phyloP scores from a whole-genome alignment of 2,329 filamentous ascomycete genomes.

The Aspergillus candidus region DNA sequence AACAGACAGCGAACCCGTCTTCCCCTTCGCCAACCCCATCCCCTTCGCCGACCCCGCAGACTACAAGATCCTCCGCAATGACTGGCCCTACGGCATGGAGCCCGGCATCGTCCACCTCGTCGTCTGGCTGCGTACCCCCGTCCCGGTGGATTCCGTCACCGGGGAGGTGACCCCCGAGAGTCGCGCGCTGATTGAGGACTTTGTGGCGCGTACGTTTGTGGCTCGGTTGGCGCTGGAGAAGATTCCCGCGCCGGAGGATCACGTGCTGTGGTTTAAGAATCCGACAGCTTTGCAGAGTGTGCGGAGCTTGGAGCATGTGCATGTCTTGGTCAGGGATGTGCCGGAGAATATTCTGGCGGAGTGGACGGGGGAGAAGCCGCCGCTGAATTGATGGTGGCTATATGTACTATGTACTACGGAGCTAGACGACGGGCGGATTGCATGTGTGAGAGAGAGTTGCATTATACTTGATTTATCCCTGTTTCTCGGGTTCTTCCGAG shows the following conservation, averaged over 20 bases:
- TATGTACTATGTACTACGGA: too few species aligned
- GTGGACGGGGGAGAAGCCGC: constrained; percentile 36
- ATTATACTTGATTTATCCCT: too few species aligned
- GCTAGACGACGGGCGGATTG: too few species aligned
- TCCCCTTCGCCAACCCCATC: constrained; percentile 40
- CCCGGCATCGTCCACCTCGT: constrained; percentile 51
- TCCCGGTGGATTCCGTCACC: constrained; percentile 40
- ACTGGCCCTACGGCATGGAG: constrained; percentile 58
- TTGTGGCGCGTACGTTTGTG: constrained; percentile 48
- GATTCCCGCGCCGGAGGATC: constrained; percentile 32
- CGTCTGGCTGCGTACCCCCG: constrained; percentile 52
- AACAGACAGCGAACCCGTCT: constrained; percentile 28
- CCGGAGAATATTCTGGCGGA: constrained; percentile 39
- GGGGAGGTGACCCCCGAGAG: constrained; percentile 49
- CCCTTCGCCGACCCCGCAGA: constrained; percentile 52
- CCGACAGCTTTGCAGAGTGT: constrained; percentile 57
- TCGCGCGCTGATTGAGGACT: constrained; percentile 43
- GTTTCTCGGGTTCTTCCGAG: too few species aligned
- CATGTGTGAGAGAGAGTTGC: too few species aligned
- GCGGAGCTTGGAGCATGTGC: constrained; percentile 52
- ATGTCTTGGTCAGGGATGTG: constrained; percentile 48
- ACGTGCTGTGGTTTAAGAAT: constrained; percentile 61
- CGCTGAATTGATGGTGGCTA: not conserved
- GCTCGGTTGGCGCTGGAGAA: constrained; percentile 33
- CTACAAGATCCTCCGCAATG: constrained; percentile 54